phyloP scores from a whole-genome alignment of 257 asterid species.

The Solanum chmielewskii region DNA sequence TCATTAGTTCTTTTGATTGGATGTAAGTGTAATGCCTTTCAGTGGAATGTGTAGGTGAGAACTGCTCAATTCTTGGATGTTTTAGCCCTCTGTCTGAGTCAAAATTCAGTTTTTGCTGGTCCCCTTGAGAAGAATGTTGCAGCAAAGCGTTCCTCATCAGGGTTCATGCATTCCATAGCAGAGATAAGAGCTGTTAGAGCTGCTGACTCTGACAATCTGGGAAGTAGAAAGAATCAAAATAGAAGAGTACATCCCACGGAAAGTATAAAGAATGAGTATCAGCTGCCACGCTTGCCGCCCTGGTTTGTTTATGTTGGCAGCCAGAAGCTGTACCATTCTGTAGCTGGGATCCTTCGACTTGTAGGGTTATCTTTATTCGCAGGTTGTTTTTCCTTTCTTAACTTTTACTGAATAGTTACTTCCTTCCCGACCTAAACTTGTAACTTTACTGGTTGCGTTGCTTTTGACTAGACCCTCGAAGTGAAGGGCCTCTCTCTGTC shows the following conservation, averaged over 20 bases:
- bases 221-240: slow-evolving; percentile 22
- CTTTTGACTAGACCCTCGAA: slow-evolving; percentile 43
- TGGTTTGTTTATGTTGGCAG: slow-evolving; percentile 71
- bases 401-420: not conserved
- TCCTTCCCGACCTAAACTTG: not conserved
- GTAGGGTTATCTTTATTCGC: slow-evolving; percentile 60
- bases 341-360: slow-evolving; percentile 77
- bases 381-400: slow-evolving; percentile 34
- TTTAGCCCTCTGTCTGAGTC: slow-evolving; percentile 81
- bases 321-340: slow-evolving; percentile 62
- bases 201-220: slow-evolving; percentile 19
- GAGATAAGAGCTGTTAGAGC: slow-evolving; percentile 53
- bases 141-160: slow-evolving; percentile 47
- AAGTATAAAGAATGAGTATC: slow-evolving; percentile 32
- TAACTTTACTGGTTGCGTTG: slow-evolving; percentile 6
- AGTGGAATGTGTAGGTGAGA: slow-evolving; percentile 37
- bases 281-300: slow-evolving; percentile 88
- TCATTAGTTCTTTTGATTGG: not conserved
- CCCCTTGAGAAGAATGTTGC: slow-evolving; percentile 64
- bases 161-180: slow-evolving; percentile 72
- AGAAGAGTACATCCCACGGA: slow-evolving; percentile 19
- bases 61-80: slow-evolving; percentile 82
- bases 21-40: not conserved
- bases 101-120: slow-evolving; percentile 75
- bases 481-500: slow-evolving; percentile 55